Evolutionary conservation across 2,329 filamentous ascomycete species (phyloP).

Genomic region (Trichocomaceae sp.): DNA sequence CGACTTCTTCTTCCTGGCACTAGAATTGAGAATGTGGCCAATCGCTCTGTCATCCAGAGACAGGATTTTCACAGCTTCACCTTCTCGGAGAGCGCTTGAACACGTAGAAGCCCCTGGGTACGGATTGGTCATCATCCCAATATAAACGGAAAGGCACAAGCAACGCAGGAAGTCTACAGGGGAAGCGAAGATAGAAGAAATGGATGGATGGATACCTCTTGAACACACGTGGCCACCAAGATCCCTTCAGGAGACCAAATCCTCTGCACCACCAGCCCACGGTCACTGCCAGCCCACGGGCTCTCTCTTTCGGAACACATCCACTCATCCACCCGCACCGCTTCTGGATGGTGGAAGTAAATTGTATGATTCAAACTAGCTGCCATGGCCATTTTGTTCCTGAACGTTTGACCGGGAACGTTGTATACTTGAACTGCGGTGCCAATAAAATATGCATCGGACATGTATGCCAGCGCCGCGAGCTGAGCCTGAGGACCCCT

Average conservation of each 20-base stretch:
- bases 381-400: constrained; percentile 45
- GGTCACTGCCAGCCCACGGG: constrained; percentile 46
- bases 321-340: constrained; percentile 46
- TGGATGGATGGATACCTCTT: constrained; percentile 42
- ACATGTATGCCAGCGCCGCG: constrained; percentile 84
- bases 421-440: constrained; percentile 75
- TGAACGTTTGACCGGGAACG: constrained; percentile 58
- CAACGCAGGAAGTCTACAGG: no score
- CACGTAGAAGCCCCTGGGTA: no score
- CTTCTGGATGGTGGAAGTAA: constrained; percentile 45
- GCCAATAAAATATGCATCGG: constrained; percentile 86
- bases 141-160: no score
- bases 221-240: constrained; percentile 44
- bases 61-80: no score
- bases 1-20: no score
- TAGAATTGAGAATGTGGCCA: no score
- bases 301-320: constrained; percentile 45
- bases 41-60: no score
- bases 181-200: no score
- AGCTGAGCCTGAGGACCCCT: constrained; percentile 76
- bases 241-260: constrained; percentile 44
- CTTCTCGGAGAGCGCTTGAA: no score
- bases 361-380: constrained; percentile 46
- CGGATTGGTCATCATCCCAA: no score
- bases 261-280: constrained; percentile 43